Conservation (phyloP, 78 protist species). For the Chrysochromulina tobinii region DNA sequence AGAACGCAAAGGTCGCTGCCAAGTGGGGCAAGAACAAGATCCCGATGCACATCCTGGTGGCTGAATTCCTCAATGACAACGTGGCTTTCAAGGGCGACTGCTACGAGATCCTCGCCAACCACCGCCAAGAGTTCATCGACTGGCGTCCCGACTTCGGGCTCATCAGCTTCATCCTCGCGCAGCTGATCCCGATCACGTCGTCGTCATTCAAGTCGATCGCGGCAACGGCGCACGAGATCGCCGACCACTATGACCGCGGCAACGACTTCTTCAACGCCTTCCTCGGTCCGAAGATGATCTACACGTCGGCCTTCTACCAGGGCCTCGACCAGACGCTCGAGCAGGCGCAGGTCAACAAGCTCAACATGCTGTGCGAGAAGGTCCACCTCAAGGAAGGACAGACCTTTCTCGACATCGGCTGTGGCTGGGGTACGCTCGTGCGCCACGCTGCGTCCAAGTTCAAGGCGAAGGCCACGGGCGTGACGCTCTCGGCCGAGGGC, state of each 20-base stretch:
- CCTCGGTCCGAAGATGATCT: slow-evolving; percentile 53
- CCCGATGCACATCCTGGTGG: slow-evolving; percentile 45
- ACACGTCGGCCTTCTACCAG: slow-evolving; percentile 52
- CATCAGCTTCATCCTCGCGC: neutral
- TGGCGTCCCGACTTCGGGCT: neutral
- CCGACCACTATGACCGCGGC: slow-evolving; percentile 63
- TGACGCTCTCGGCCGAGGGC: slow-evolving; percentile 43
- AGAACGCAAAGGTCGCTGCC: neutral
- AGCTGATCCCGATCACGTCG: slow-evolving; percentile 8
- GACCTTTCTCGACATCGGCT: slow-evolving; percentile 59
- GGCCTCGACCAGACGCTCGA: slow-evolving; percentile 37
- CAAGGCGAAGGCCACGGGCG: slow-evolving; percentile 50
- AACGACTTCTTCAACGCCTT: slow-evolving; percentile 56
- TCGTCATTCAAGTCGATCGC: slow-evolving; percentile 1
- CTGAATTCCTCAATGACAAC: slow-evolving; percentile 15
- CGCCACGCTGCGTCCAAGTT: slow-evolving; percentile 49
- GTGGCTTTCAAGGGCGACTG: slow-evolving; percentile 34
- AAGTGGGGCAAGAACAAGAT: slow-evolving; percentile 1
- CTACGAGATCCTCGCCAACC: slow-evolving; percentile 20
- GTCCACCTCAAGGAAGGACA: slow-evolving; percentile 50
- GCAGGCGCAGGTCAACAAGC: slow-evolving; percentile 61
- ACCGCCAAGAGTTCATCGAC: slow-evolving; percentile 43
- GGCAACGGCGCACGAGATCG: slow-evolving; percentile 32
- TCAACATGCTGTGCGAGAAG: slow-evolving; percentile 47
- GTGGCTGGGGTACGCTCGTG: slow-evolving; percentile 67